Percentiles rank a stretch among this genome's conserved stretches.
phyloP scores from a whole-genome alignment of 345 rosid genomes.

The Toxicodendron radicans region DNA sequence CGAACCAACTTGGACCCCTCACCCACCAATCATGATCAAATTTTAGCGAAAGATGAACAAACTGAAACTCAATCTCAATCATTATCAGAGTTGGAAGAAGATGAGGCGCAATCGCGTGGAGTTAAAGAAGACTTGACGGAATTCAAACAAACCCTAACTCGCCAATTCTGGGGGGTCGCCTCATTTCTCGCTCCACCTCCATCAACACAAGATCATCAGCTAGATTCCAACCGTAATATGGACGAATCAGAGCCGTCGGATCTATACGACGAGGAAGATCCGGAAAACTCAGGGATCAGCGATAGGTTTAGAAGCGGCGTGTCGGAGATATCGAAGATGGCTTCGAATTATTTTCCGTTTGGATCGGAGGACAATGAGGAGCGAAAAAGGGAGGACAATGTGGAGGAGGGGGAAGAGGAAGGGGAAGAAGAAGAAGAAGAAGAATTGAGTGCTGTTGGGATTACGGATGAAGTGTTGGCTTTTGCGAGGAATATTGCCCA shows the following conservation, averaged over 20 bases:
- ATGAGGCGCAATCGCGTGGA: slow-evolving; percentile 58
- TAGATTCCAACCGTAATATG: slow-evolving; percentile 13
- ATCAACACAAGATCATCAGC: slow-evolving; percentile 2
- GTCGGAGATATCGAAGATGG: slow-evolving; percentile 49
- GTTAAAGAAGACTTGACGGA: slow-evolving; percentile 87
- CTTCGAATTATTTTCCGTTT: slow-evolving; percentile 42
- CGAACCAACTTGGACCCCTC: not conserved
- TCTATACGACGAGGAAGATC: slow-evolving; percentile 32
- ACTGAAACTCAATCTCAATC: slow-evolving; percentile 20
- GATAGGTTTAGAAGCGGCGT: slow-evolving; percentile 40
- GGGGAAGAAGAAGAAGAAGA: slow-evolving; percentile 33
- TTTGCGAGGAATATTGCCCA: slow-evolving; percentile 82
- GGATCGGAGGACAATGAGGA: slow-evolving; percentile 42
- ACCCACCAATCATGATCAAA: slow-evolving; percentile 22
- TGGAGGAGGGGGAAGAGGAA: slow-evolving; percentile 29
- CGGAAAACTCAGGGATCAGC: slow-evolving; percentile 44
- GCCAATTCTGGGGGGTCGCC: slow-evolving; percentile 94
- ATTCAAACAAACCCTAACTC: slow-evolving; percentile 63
- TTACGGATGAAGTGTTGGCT: slow-evolving; percentile 80
- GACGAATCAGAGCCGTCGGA: slow-evolving; percentile 30
- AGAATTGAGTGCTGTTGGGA: slow-evolving; percentile 49
- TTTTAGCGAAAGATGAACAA: slow-evolving; percentile 19
- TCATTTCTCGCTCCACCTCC: slow-evolving; percentile 80
- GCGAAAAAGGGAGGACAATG: slow-evolving; percentile 27
- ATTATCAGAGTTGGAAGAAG: slow-evolving; percentile 28